Evolutionary conservation across 768 basidiomycete genomes (phyloP), one percentile per base, ranked within the genome.

Genomic region (Suillus subaureus): DNA sequence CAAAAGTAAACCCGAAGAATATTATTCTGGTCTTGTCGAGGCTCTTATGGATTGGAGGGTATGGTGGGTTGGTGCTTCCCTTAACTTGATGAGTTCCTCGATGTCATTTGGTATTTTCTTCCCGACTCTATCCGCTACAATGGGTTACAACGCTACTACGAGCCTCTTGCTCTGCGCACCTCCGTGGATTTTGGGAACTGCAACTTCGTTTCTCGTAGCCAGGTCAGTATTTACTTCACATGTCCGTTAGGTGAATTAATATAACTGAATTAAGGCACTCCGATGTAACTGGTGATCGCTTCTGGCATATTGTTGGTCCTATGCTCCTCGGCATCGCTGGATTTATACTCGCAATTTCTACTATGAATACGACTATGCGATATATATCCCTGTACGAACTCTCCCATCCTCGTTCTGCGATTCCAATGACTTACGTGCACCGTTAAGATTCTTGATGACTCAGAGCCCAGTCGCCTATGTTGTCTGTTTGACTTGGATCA

Each of bases 21-120:
- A 12, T 74, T 68, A 74, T n/a, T 75, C 78, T 40, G 89, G 89
- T 16, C 73, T 93, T 6, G 62, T 72, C 9, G 72, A 88, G 69
- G 88, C 91, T 18, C 40, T 92, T 62, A 80, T 79, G 28, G 92
- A 95, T 72, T 88, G 87, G 89, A 91, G 87, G 75, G 88, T 94
- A 35, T 94, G 92, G 89, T 90, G 86, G 85, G 79, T 96, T 58
- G 84, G 90, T 18, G 66, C 91, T 40, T 82, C 88, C 3, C 73
- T 90, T 58, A 85, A 84, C n/a, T 83, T 84, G 66, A 82, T 87
- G 77, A 6, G 21, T 47, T 74, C 87, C 35, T 85, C 89, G 12
- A 88, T 87, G 39, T 88, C 86, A 15, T 93, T 93, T 81, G 88
- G 89, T 71, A 88, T 87, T 18, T 93, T 87, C 74, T 93, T 93